Evolutionary conservation across 345 rosid species (phyloP), one percentile per base, ranked within the genome.

Genomic region (Citrus reticulata): DNA sequence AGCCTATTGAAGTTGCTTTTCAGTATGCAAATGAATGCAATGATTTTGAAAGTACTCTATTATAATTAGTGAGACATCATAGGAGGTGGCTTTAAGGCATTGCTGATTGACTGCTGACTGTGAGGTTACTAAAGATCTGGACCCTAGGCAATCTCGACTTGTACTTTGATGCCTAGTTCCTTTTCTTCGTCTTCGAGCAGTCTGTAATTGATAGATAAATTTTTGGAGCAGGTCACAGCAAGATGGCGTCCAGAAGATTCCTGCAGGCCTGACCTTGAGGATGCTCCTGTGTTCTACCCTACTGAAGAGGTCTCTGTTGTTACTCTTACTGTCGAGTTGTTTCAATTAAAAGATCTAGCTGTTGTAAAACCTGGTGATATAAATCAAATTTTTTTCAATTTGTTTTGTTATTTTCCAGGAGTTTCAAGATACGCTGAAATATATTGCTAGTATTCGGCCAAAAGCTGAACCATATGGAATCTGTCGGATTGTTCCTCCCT

Each of bases 401-500:
- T 77, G 63, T 60, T 79, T 68, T 37, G 72, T 40, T 30, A 62
- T 80, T 77, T 79, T 81, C 57, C 85, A 97, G 99, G 99, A 97
- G 86, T 97, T 97, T 88, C 94, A 89, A 87, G 98, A 97, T 88
- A 87, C 99, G 59, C 81, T 94, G 81, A 93, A 61, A 79, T 97
- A 94, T 73, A 94, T 97, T 78, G 90, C 95, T 80, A 89, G 90
- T 76, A 94, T 94, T 79, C 90, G 97, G 77, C 90, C 87, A 5
- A 77, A 81, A 86, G 99, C 99, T 63, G 99, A 97, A 86, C 89
- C 84, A 63, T 93, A 89, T 89, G 99, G 99, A 80, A 92, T 97
- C 73, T 94, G 99, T 82, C 98, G 98, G 76, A 93, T 97, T 79
- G 97, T 97, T 81, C 99, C 99, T 81, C 98, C 99, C 72, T 73